Evolutionary conservation across 495 filamentous ascomycete species (phyloP).

Genomic region (Hyaloscypha variabilis): DNA sequence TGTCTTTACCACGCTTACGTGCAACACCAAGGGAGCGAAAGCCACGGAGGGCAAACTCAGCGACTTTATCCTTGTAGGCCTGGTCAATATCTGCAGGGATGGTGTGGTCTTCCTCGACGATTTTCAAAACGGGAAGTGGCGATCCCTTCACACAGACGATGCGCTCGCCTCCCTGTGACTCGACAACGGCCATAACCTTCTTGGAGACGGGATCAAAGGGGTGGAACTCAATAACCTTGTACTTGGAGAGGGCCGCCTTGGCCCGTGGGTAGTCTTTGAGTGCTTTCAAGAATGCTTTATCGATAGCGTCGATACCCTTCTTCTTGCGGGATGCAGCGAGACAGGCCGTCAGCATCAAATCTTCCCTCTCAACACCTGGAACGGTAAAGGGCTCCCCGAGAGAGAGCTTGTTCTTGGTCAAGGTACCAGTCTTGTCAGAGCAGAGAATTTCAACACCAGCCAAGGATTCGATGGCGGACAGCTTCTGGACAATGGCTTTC

Average conservation of each 20-base stretch:
- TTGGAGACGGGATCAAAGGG: constrained; percentile 96
- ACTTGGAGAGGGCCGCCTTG: constrained; percentile 73
- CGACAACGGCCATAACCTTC: constrained; percentile 83
- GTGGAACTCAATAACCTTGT: constrained; percentile 77
- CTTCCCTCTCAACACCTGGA: constrained; percentile 74
- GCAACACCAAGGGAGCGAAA: constrained; percentile 92
- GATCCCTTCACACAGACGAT: constrained; percentile 92
- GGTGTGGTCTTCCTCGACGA: constrained; percentile 78
- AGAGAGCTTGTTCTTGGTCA: constrained; percentile 92
- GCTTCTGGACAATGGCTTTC: constrained; percentile 95
- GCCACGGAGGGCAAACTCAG: constrained; percentile 87
- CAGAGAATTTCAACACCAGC: constrained; percentile 96
- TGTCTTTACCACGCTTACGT: constrained; percentile 73
- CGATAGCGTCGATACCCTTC: constrained; percentile 93
- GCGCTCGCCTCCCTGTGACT: constrained; percentile 77
- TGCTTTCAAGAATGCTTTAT: constrained; percentile 89
- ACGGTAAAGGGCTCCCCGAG: constrained; percentile 83
- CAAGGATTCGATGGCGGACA: constrained; percentile 91
- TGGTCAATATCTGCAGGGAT: constrained; percentile 72
- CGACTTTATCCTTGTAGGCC: constrained; percentile 87
- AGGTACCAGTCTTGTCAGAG: constrained; percentile 94
- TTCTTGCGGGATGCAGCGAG: constrained; percentile 90
- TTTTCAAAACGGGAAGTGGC: constrained; percentile 80
- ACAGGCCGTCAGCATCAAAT: constrained; percentile 90
- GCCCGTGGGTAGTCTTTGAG: constrained; percentile 78